Percentiles rank a stretch among this genome's conserved stretches.
Evolutionary conservation across 225 moss, liverwort and hornwort species (phyloP).

Genomic region (Thuidium tamariscinum): DNA sequence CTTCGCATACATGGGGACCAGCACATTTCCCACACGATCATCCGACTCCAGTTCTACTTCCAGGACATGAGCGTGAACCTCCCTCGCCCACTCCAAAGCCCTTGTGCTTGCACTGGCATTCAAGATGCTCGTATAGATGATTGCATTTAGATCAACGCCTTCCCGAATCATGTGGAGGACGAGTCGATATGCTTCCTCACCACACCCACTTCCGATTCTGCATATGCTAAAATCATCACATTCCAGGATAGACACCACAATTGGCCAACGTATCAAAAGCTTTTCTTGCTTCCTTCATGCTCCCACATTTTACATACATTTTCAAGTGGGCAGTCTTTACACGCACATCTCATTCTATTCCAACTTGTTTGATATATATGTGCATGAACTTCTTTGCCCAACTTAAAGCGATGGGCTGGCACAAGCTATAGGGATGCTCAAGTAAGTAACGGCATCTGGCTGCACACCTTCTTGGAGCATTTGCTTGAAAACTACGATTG

Average conservation of each 20-base stretch:
- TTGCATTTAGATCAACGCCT: background rate
- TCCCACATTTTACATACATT: background rate
- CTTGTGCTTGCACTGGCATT: background rate
- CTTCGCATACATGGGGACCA: background rate
- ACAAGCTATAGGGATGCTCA: background rate
- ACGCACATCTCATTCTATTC: background rate
- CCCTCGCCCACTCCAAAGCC: background rate
- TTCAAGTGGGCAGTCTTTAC: background rate
- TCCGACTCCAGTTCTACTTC: background rate
- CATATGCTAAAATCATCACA: background rate
- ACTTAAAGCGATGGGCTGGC: background rate
- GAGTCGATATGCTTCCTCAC: background rate
- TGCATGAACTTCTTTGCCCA: background rate
- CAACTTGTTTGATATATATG: background rate
- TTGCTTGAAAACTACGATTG: background rate
- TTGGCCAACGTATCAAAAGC: background rate
- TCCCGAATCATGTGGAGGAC: background rate
- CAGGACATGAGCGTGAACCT: background rate
- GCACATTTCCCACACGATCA: background rate
- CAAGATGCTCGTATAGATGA: background rate
- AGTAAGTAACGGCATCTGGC: background rate
- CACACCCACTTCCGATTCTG: background rate
- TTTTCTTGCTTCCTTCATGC: background rate
- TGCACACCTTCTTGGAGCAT: background rate
- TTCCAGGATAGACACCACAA: background rate